Conservation (phyloP, 1,284 basidiomycete species). For the Malassezia cuniculi region DNA sequence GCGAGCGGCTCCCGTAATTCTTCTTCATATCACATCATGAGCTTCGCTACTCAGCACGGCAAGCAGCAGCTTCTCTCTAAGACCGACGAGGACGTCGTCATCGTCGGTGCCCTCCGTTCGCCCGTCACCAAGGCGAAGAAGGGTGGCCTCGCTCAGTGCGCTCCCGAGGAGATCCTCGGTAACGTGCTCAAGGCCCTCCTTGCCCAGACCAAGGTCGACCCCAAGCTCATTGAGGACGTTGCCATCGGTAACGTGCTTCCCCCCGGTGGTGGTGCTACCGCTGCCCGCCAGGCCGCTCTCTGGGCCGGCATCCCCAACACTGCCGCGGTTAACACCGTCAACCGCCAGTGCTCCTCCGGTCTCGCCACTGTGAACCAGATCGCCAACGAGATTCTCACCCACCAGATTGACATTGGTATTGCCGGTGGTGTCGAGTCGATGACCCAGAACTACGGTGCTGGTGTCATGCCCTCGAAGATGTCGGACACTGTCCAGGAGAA, state of each 20-base stretch:
- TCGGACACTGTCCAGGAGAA: conserved; percentile 67
- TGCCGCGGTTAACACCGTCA: conserved; percentile 64
- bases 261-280: conserved; percentile 72
- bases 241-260: conserved; percentile 88
- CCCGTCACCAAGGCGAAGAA: conserved; percentile 81
- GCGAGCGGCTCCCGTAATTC: too few relatives aligned
- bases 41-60: conserved; percentile 11
- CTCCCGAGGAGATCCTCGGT: conserved; percentile 80
- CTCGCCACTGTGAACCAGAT: conserved; percentile 78
- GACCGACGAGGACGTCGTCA: conserved; percentile 56
- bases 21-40: conserved; percentile 6
- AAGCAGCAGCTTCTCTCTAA: conserved; percentile 17
- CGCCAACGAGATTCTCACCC: conserved; percentile 63
- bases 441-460: conserved; percentile 57
- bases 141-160: conserved; percentile 70
- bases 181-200: conserved; percentile 49
- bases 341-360: conserved; percentile 78
- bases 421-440: conserved; percentile 92
- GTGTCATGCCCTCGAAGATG: conserved; percentile 59
- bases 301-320: conserved; percentile 70
- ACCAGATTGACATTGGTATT: conserved; percentile 66
- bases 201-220: conserved; percentile 55
- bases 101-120: conserved; percentile 73
- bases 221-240: conserved; percentile 58
- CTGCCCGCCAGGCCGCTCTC: conserved; percentile 86